Percentiles rank a stretch among this genome's conserved stretches.
These are phyloP conservation scores for Jacaranda mimosifolia DNA, from an alignment of 257 asterid genomes.

Conservation along the genomic window DNA sequence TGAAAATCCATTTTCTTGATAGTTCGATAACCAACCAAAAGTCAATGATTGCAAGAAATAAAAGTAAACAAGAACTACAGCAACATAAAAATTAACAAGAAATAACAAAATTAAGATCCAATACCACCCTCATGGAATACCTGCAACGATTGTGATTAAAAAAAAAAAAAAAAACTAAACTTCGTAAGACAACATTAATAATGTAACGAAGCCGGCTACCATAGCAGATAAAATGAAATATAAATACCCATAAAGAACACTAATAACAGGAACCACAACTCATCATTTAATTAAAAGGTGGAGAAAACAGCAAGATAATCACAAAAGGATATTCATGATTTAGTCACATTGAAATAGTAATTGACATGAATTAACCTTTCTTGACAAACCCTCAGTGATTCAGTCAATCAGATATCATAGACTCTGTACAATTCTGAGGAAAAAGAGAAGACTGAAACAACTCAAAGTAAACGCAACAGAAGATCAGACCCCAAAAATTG, in stretches of 20 bases:
- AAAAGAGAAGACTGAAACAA: constrained; percentile 17
- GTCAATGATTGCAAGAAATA: constrained; percentile 20
- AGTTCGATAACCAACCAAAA: constrained; percentile 32
- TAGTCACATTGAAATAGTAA: not conserved
- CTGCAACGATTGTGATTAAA: not conserved
- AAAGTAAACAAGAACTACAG: not conserved
- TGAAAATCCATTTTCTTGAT: constrained; percentile 38
- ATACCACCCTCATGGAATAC: not conserved
- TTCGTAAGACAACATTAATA: no score
- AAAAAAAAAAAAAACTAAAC: no score
- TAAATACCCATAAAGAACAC: constrained; percentile 7
- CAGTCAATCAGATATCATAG: constrained; percentile 38
- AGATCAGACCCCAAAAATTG: constrained; percentile 28
- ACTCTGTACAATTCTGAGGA: constrained; percentile 23
- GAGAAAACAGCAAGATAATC: not conserved
- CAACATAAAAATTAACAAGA: not conserved
- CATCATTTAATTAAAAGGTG: not conserved
- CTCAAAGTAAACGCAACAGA: constrained; percentile 31
- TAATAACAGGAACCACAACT: constrained; percentile 1
- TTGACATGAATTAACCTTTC: constrained; percentile 23
- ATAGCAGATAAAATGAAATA: not conserved
- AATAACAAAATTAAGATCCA: not conserved
- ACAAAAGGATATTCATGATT: not conserved
- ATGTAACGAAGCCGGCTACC: no score
- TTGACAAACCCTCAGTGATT: constrained; percentile 19